Conservation (phyloP, 306 rosid species). For the Urtica urens region DNA sequence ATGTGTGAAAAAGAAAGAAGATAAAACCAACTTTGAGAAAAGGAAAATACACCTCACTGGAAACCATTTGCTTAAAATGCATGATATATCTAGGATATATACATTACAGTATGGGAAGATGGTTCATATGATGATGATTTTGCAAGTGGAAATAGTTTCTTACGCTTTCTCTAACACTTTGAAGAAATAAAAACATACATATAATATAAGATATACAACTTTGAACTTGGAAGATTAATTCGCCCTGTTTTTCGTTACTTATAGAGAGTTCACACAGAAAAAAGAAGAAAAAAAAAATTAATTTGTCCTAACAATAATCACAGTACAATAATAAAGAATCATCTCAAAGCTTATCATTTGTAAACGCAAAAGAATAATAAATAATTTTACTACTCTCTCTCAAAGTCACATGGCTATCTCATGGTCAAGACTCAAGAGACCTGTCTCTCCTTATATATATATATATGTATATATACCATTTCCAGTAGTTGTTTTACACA, state of each 20-base stretch:
- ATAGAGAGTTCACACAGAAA: neutral
- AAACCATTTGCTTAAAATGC: conserved; percentile 1
- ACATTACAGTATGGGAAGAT: neutral
- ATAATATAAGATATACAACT: no score
- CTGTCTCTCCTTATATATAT: conserved; percentile 37
- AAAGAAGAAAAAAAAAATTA: neutral
- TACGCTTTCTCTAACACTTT: neutral
- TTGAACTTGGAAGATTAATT: no score
- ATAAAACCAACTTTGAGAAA: neutral
- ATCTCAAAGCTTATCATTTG: conserved; percentile 20
- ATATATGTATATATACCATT: no score
- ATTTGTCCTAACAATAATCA: neutral
- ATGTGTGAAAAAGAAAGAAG: neutral
- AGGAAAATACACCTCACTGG: neutral
- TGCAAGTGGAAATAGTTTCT: neutral
- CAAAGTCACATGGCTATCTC: conserved; percentile 38
- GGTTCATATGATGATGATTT: conserved; percentile 3
- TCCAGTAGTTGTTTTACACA: conserved; percentile 38
- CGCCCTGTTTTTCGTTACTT: no score
- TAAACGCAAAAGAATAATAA: neutral
- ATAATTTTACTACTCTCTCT: neutral
- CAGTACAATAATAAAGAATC: no score
- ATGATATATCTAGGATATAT: neutral
- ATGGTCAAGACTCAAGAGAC: conserved; percentile 1
- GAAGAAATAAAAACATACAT: neutral